phyloP scores from a whole-genome alignment of 306 rosid species.

The Cicer bijugum region DNA sequence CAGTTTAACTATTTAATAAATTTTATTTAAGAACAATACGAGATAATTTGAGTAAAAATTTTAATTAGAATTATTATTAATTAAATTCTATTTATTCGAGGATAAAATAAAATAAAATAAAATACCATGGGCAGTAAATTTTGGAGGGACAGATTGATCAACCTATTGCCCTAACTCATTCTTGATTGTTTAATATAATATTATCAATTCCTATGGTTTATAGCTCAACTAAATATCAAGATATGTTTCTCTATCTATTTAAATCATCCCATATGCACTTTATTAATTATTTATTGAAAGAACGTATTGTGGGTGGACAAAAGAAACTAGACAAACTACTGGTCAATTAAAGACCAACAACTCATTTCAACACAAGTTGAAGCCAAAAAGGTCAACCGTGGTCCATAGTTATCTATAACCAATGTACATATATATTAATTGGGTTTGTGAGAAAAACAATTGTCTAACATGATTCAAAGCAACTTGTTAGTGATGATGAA shows the following conservation, averaged over 20 bases:
- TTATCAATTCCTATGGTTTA: neutral
- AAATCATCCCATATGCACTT: neutral
- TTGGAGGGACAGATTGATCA: slow-evolving; percentile 7
- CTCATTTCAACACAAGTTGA: slow-evolving; percentile 15
- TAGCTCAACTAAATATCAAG: slow-evolving; percentile 6
- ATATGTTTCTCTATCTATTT: neutral
- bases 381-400: neutral
- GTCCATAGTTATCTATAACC: slow-evolving; percentile 20
- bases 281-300: neutral
- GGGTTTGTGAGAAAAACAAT: slow-evolving; percentile 1
- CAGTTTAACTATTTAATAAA: too few relatives aligned
- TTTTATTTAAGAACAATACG: too few relatives aligned
- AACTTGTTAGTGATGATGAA: slow-evolving; percentile 39
- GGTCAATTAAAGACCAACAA: slow-evolving; percentile 16
- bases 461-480: slow-evolving; percentile 32
- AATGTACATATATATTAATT: neutral
- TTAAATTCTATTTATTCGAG: too few relatives aligned
- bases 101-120: too few relatives aligned
- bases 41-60: too few relatives aligned
- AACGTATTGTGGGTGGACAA: slow-evolving; percentile 12
- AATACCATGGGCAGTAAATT: slow-evolving; percentile 8
- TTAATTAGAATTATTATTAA: too few relatives aligned
- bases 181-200: slow-evolving; percentile 16
- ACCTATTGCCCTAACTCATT: slow-evolving; percentile 19
- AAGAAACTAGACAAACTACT: slow-evolving; percentile 22